These are phyloP conservation scores for Podaxis mareebaensis DNA, from an alignment of 768 basidiomycete species.

Conservation along the genomic window DNA sequence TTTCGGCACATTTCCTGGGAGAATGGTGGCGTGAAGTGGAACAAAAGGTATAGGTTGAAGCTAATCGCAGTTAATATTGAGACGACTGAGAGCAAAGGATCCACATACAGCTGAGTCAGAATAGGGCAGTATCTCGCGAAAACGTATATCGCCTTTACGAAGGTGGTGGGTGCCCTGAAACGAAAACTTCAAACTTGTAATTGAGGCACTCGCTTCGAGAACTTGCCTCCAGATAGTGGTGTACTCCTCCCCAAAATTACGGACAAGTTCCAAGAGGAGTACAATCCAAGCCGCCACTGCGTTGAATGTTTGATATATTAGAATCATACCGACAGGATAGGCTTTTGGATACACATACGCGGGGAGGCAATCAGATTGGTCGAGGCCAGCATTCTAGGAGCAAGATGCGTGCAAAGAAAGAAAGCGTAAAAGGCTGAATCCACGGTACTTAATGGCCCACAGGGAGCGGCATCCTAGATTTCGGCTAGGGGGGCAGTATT, in stretches of 20 bases:
- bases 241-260: neutral
- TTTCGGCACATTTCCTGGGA: neutral
- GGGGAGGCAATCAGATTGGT: too few relatives aligned
- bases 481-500: too few relatives aligned
- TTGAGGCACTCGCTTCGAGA: neutral
- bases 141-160: neutral
- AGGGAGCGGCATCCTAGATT: too few relatives aligned
- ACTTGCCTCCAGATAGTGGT: neutral
- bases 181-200: neutral
- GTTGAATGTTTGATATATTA: too few relatives aligned
- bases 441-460: too few relatives aligned
- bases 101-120: neutral
- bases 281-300: neutral
- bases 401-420: too few relatives aligned
- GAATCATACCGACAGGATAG: too few relatives aligned
- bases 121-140: conserved; percentile 2
- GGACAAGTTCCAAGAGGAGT: neutral
- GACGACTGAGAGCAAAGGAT: neutral
- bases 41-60: neutral
- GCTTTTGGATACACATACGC: too few relatives aligned
- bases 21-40: neutral
- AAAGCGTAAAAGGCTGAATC: too few relatives aligned
- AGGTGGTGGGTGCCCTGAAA: neutral
- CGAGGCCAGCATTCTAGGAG: too few relatives aligned
- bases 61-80: neutral